Evolutionary conservation across 2,329 filamentous ascomycete species (phyloP).

Genomic region (Ascochyta koolunga): DNA sequence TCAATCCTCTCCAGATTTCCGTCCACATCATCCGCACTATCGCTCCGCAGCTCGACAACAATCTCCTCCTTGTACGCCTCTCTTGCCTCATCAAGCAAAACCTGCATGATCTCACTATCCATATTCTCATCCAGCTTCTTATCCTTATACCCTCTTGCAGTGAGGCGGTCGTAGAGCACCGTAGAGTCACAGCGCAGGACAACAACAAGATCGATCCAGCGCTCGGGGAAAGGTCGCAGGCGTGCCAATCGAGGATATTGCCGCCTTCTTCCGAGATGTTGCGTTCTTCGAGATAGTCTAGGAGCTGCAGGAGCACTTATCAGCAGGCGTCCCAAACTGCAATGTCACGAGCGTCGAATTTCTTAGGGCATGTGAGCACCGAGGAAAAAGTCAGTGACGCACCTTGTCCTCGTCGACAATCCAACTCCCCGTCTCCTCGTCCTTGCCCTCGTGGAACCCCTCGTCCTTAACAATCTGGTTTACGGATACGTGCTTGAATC

Average conservation of each 20-base stretch:
- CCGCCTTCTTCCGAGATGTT: constrained; percentile 71
- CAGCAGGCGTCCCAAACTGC: not conserved
- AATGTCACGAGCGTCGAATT: not conserved
- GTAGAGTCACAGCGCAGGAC: constrained; percentile 83
- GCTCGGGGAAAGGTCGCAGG: constrained; percentile 89
- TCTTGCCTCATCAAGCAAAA: constrained; percentile 85
- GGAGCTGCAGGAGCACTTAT: constrained; percentile 59
- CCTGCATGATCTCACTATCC: constrained; percentile 97
- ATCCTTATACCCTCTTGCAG: constrained; percentile 78
- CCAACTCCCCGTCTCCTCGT: constrained; percentile 84
- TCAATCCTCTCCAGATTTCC: constrained; percentile 84
- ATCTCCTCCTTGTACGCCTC: constrained; percentile 87
- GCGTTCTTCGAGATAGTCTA: constrained; percentile 88
- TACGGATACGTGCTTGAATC: constrained; percentile 81
- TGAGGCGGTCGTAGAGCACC: constrained; percentile 82
- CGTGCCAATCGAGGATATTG: constrained; percentile 96
- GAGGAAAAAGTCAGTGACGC: too few relatives aligned
- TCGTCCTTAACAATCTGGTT: constrained; percentile 92
- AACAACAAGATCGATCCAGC: constrained; percentile 94
- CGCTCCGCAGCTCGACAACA: constrained; percentile 86
- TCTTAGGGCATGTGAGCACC: too few relatives aligned
- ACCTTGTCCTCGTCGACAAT: constrained; percentile 98
- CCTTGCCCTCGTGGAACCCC: constrained; percentile 84
- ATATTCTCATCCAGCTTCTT: constrained; percentile 94
- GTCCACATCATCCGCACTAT: constrained; percentile 86